Evolutionary conservation across 2,329 filamentous ascomycete species (phyloP), one percentile per base, ranked within the genome.

Genomic region (Ophiostoma perfectum): DNA sequence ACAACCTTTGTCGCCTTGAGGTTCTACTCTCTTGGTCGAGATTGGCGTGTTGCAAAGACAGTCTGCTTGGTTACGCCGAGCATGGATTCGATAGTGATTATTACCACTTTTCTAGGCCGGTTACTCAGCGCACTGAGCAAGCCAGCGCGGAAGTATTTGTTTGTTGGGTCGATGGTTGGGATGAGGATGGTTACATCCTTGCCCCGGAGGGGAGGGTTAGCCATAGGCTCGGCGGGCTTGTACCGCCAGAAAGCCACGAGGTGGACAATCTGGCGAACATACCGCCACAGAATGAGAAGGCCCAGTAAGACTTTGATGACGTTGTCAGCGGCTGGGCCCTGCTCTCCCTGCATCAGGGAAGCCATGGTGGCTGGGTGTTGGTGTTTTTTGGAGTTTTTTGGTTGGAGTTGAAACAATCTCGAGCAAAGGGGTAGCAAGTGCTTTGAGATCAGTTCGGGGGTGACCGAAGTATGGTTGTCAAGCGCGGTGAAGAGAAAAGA

Each of bases 141-240:
- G 66, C 81, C 82, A 14, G 78, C 76, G 0, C 70, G 63, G 67
- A 87, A 84, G 18, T 78, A 76, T 0, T 62, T 65, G 11, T 78
- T 78, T 0, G 72, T 65, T 0, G 83, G 81, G 12, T 82, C 80
- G 3, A 84, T 76, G 0, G 83, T 86, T 0, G 84, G 82, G 2
- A 87, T 73, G 63, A 87, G 77, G 27, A 86, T 80, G 0, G 83
- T 83, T 65, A 81, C 80, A 49, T 86, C 80, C 1, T 69, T 66
- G 3, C 16, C 72, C 5, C 70, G 72, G 70, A 79, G 78, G 0
- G 65, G 73, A 0, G 81, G 79, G 2, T 75, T 72, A 0, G 18
- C 39, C 0, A 71, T 73, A 0, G 76, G 69, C 0, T 74, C 71
- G 0, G 76, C 72, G 4, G 82, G 78, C 0, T 72, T 72, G 70